Conservation (phyloP, 495 filamentous ascomycete species). For the Elaphomyces granulatus region DNA sequence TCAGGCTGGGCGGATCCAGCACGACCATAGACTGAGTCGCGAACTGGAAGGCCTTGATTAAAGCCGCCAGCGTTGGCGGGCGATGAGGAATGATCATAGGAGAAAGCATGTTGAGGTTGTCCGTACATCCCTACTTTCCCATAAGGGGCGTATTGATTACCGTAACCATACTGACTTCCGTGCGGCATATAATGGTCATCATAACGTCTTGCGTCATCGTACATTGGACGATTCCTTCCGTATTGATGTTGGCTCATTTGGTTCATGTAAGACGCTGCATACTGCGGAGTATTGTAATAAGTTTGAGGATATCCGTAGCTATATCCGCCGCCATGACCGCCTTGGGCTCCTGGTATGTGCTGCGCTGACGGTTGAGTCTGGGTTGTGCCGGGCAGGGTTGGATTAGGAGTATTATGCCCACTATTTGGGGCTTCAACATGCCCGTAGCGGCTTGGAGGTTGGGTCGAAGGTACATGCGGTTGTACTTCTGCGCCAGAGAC, state of each 20-base stretch:
- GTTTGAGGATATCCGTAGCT: conserved; percentile 56
- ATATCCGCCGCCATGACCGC: conserved; percentile 28
- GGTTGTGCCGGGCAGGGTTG: conserved; percentile 53
- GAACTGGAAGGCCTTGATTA: conserved; percentile 46
- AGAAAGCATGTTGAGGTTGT: conserved; percentile 63
- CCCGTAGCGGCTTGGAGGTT: conserved; percentile 53
- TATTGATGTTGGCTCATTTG: conserved; percentile 42
- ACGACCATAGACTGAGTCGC: conserved; percentile 69
- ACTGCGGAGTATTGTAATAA: conserved; percentile 72
- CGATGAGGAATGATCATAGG: conserved; percentile 66
- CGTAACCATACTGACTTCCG: conserved; percentile 49
- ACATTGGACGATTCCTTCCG: conserved; percentile 39
- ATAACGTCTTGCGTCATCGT: conserved; percentile 40
- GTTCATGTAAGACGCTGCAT: conserved; percentile 57
- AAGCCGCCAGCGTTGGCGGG: conserved; percentile 59
- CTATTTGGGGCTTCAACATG: conserved; percentile 64
- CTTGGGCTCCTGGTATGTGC: conserved; percentile 45
- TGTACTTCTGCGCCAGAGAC: conserved; percentile 55
- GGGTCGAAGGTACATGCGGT: conserved; percentile 59
- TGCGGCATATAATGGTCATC: conserved; percentile 42
- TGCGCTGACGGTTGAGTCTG: conserved; percentile 43
- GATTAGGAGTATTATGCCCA: conserved; percentile 81
- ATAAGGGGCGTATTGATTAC: conserved; percentile 55
- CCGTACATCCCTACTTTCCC: conserved; percentile 71
- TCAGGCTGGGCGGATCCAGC: conserved; percentile 60